These are phyloP conservation scores for Chaetomiaceae sp. DNA, from an alignment of 2,329 filamentous ascomycete genomes.

Conservation along the genomic window DNA sequence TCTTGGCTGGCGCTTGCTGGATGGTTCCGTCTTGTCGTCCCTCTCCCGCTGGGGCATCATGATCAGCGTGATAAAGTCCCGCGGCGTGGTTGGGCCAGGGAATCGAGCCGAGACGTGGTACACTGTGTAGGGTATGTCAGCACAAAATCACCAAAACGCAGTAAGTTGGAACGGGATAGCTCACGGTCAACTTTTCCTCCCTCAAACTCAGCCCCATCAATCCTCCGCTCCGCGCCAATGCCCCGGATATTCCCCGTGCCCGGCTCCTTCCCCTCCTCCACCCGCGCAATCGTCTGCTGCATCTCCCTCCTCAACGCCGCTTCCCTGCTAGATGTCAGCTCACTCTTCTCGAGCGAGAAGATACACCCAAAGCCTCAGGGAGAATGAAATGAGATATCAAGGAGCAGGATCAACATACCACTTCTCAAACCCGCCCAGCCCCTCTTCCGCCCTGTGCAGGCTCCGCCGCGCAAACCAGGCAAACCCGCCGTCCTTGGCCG, in stretches of 20 bases:
- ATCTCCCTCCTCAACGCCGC: conserved; percentile 74
- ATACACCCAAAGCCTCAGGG: too few relatives aligned
- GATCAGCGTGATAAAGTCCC: conserved; percentile 80
- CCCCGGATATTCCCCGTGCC: conserved; percentile 74
- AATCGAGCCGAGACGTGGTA: conserved; percentile 86
- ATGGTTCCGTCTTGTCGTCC: conserved; percentile 15
- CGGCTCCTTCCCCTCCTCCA: conserved; percentile 43
- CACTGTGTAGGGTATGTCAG: conserved; percentile 37
- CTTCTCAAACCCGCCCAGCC: too few relatives aligned
- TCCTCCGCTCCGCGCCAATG: conserved; percentile 70
- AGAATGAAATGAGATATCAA: too few relatives aligned
- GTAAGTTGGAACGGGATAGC: neutral
- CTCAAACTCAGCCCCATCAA: conserved; percentile 57
- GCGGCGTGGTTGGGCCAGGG: conserved; percentile 76
- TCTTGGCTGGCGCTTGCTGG: conserved; percentile 46
- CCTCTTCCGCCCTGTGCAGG: conserved; percentile 59
- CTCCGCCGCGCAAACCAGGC: conserved; percentile 86
- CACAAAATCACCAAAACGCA: neutral
- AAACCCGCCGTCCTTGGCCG: conserved; percentile 72
- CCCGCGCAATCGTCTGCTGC: conserved; percentile 54
- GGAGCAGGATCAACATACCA: too few relatives aligned
- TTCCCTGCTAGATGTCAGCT: conserved; percentile 38
- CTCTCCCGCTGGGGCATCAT: conserved; percentile 33
- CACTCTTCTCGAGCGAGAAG: too few relatives aligned
- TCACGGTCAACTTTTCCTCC: conserved; percentile 45